Evolutionary conservation across 2,329 filamentous ascomycete genomes (phyloP).

Genomic region (Colletotrichum sp.): DNA sequence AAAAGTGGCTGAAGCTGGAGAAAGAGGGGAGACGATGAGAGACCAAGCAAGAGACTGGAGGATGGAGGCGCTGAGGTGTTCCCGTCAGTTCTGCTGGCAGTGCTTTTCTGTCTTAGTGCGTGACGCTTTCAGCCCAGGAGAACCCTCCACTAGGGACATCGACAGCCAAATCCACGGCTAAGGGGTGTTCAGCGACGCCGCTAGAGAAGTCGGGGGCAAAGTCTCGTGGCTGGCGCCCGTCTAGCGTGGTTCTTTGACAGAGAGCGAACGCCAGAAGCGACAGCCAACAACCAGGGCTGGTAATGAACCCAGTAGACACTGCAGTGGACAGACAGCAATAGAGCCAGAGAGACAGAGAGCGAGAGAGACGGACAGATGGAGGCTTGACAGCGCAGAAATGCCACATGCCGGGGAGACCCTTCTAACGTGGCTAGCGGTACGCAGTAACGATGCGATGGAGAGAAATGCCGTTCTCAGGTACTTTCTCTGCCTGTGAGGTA

Average conservation of each 20-base stretch:
- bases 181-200: not conserved
- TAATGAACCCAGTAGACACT: not conserved
- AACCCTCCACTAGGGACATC: not conserved
- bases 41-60: not conserved
- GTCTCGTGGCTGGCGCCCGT: not conserved
- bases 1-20: not conserved
- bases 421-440: constrained; percentile 13
- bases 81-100: not conserved
- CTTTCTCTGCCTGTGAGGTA: not conserved
- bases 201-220: not conserved
- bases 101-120: not conserved
- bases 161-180: not conserved
- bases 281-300: not conserved
- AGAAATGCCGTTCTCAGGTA: not conserved
- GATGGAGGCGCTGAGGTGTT: not conserved
- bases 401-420: constrained; percentile 10
- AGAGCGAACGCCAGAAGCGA: not conserved
- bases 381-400: constrained; percentile 10
- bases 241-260: not conserved
- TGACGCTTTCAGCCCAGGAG: constrained; percentile 14
- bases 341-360: not conserved
- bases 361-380: not conserved
- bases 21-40: not conserved
- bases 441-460: not conserved
- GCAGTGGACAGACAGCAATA: not conserved